phyloP scores from a whole-genome alignment of 306 rosid genomes.

The Cercis canadensis region DNA sequence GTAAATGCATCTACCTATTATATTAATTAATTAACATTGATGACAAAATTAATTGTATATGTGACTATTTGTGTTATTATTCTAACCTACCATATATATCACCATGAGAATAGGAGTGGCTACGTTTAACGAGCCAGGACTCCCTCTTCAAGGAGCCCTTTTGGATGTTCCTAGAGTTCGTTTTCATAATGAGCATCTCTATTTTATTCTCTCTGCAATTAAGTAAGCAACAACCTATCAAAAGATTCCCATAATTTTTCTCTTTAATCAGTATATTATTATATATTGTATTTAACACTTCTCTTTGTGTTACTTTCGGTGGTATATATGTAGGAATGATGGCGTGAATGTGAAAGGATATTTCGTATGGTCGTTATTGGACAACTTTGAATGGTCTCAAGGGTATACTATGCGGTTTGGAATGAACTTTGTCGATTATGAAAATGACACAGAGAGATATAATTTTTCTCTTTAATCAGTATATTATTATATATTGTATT shows the following conservation, averaged over 20 bases:
- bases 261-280: neutral
- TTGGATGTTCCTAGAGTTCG: constrained; percentile 51
- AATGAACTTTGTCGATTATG: constrained; percentile 52
- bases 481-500: neutral
- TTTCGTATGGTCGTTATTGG: constrained; percentile 72
- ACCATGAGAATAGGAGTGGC: constrained; percentile 44
- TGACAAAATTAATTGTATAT: too few relatives aligned
- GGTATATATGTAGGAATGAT: constrained; percentile 23
- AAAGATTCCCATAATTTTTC: too few relatives aligned
- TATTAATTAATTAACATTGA: neutral
- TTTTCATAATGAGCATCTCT: constrained; percentile 46
- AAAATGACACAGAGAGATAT: constrained; percentile 45
- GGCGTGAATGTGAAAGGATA: constrained; percentile 66
- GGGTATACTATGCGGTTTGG: constrained; percentile 63
- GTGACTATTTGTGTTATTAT: too few relatives aligned
- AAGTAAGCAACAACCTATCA: constrained; percentile 29
- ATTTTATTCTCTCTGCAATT: constrained; percentile 47
- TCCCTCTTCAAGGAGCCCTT: constrained; percentile 51
- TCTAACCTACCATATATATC: too few relatives aligned
- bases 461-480: neutral
- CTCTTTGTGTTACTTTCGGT: neutral
- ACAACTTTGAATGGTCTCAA: constrained; percentile 63
- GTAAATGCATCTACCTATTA: constrained; percentile 29
- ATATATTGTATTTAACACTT: neutral
- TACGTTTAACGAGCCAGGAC: constrained; percentile 46